Conservation (phyloP, 1,284 basidiomycete species). For the Tylopilus sp. region DNA sequence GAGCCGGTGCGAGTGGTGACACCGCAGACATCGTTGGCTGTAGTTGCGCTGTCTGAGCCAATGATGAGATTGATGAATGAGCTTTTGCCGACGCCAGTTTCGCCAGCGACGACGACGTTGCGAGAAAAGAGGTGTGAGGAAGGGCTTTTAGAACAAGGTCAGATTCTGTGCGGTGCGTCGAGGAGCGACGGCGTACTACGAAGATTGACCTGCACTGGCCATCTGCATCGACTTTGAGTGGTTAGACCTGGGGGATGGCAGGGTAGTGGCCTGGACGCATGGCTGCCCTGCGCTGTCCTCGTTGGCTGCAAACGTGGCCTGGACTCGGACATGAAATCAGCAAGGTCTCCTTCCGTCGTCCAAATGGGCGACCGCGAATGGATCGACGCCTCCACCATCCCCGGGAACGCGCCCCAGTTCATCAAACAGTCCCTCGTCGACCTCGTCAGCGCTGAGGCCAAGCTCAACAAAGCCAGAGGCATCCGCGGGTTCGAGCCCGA, state of each 20-base stretch:
- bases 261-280: no score
- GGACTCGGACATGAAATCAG: slow-evolving; percentile 4
- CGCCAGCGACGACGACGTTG: slow-evolving; percentile 26
- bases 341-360: neutral
- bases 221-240: slow-evolving; percentile 1
- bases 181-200: slow-evolving; percentile 5
- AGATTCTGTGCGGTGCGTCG: neutral
- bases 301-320: slow-evolving; percentile 9
- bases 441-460: slow-evolving; percentile 9
- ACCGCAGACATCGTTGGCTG: slow-evolving; percentile 26
- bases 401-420: slow-evolving; percentile 24
- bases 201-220: slow-evolving; percentile 9
- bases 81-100: slow-evolving; percentile 30
- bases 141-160: neutral
- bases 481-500: slow-evolving; percentile 24
- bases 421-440: slow-evolving; percentile 28
- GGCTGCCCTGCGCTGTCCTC: slow-evolving; percentile 14
- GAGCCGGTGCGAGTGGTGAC: slow-evolving; percentile 18
- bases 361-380: slow-evolving; percentile 14
- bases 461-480: slow-evolving; percentile 5
- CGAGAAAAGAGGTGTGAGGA: slow-evolving; percentile 11
- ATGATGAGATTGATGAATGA: slow-evolving; percentile 29
- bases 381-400: slow-evolving; percentile 21
- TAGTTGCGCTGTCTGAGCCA: slow-evolving; percentile 12
- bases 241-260: no score